Evolutionary conservation across 192 early-diverging fungal genomes (phyloP), one percentile per base, ranked within the genome.

Genomic region (Rhizoclosmatium globosum): DNA sequence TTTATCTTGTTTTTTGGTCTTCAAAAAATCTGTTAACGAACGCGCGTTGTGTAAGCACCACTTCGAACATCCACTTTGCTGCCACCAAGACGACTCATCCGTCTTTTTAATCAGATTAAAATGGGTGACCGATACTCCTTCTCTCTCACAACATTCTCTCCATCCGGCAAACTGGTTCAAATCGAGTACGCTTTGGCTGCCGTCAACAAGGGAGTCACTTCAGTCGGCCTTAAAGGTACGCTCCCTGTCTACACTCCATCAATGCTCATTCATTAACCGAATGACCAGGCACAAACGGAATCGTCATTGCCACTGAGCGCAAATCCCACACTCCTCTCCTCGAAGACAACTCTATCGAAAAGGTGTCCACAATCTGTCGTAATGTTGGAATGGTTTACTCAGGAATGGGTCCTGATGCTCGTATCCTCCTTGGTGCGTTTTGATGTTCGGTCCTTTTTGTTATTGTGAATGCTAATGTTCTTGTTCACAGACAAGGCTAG

Each of bases 371-470:
- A 76, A 92, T 99, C 74, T 97, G 93, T 81, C 86, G 92, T 53
- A 97, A 94, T 83, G 95, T 99, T 79, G 98, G 98, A 68, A 94
- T 99, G 89, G 97, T 99, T 39, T 99, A 98, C 83, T 97, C 98
- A 44, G 98, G 98, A 45, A 98, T 99, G 96, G 95, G 96, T 2
- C 97, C 97, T 19, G 98, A 99, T 85, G 96, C 95, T 81, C 93
- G 98, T 67, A 94, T 99, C 42, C 86, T 99, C 31, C 92, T 99
- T 47, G 74, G 74, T 76, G 61, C 2, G 61, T n/a, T n/a, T n/a
- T n/a, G n/a, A n/a, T n/a, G n/a, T 31, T 31, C 31, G 31, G 31
- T 65, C 19, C n/a, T 4, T 65, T 19, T 65, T 31, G 31, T 31
- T 31, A 31, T 31, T 31, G 31, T 31, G 45, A 68, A 46, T 68